Evolutionary conservation across 1,139 yeast species (phyloP).

Genomic region (Suzukiozyma palmioleophila): DNA sequence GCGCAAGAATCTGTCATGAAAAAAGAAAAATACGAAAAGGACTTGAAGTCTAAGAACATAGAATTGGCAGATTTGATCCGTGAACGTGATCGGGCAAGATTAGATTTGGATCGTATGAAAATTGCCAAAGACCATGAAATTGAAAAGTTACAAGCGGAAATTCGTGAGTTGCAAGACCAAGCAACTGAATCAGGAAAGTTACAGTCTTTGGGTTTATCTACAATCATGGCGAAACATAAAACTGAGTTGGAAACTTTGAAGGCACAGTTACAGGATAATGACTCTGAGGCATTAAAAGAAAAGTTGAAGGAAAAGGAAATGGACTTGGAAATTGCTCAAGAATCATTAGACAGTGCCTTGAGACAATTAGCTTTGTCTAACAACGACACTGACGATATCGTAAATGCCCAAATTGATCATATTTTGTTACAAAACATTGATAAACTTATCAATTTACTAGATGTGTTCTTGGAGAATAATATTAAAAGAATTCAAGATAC

Average conservation of each 20-base stretch:
- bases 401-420: conserved; percentile 57
- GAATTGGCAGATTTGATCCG: conserved; percentile 87
- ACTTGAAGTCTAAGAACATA: conserved; percentile 76
- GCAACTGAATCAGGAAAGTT: conserved; percentile 61
- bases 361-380: conserved; percentile 55
- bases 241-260: conserved; percentile 45
- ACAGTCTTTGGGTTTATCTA: conserved; percentile 62
- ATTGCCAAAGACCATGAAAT: conserved; percentile 66
- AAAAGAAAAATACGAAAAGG: conserved; percentile 80
- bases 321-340: conserved; percentile 76
- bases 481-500: conserved; percentile 72
- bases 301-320: conserved; percentile 65
- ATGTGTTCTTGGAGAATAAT: conserved; percentile 67
- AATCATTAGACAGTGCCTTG: conserved; percentile 73
- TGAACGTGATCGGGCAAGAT: conserved; percentile 84
- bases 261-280: conserved; percentile 27
- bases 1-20: conserved; percentile 90
- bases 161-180: conserved; percentile 58
- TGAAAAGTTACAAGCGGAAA: conserved; percentile 62
- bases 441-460: conserved; percentile 57
- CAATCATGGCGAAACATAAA: conserved; percentile 61
- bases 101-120: conserved; percentile 71
- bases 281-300: conserved; percentile 35
- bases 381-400: conserved; percentile 49
- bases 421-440: conserved; percentile 47